These are phyloP conservation scores for Pythium sp. DNA, from an alignment of 352 stramenopile species.

Conservation along the genomic window DNA sequence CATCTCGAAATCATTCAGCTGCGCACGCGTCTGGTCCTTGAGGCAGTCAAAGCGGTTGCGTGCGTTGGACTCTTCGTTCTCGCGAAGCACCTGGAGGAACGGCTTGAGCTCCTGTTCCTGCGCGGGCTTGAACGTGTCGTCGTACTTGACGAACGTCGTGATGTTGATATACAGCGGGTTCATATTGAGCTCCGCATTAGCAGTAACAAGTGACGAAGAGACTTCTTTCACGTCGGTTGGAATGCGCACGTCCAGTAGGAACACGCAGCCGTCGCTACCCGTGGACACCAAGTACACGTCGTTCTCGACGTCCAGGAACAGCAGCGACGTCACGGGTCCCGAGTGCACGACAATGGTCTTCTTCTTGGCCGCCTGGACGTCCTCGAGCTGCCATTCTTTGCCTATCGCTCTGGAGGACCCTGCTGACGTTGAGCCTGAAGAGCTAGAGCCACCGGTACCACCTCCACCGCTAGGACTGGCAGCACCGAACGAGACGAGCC, in stretches of 20 bases:
- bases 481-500: slow-evolving; percentile 46
- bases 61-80: slow-evolving; percentile 31
- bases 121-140: slow-evolving; percentile 55
- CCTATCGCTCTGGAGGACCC: neutral
- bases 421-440: neutral
- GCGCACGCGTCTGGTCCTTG: slow-evolving; percentile 62
- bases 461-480: slow-evolving; percentile 12
- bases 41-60: slow-evolving; percentile 61
- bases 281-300: slow-evolving; percentile 59
- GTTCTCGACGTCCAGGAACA: slow-evolving; percentile 37
- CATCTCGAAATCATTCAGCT: slow-evolving; percentile 60
- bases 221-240: slow-evolving; percentile 22
- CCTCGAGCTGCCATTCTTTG: slow-evolving; percentile 45
- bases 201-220: neutral
- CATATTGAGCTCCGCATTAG: slow-evolving; percentile 22
- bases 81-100: slow-evolving; percentile 39
- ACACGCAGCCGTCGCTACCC: slow-evolving; percentile 60
- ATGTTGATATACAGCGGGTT: slow-evolving; percentile 63
- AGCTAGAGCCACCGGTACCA: neutral
- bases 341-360: slow-evolving; percentile 54
- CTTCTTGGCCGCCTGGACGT: slow-evolving; percentile 67
- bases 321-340: slow-evolving; percentile 53
- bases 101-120: slow-evolving; percentile 33
- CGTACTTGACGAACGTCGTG: slow-evolving; percentile 68
- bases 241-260: slow-evolving; percentile 60